phyloP scores from a whole-genome alignment of 768 basidiomycete genomes.

The Tricholoma matsutake region DNA sequence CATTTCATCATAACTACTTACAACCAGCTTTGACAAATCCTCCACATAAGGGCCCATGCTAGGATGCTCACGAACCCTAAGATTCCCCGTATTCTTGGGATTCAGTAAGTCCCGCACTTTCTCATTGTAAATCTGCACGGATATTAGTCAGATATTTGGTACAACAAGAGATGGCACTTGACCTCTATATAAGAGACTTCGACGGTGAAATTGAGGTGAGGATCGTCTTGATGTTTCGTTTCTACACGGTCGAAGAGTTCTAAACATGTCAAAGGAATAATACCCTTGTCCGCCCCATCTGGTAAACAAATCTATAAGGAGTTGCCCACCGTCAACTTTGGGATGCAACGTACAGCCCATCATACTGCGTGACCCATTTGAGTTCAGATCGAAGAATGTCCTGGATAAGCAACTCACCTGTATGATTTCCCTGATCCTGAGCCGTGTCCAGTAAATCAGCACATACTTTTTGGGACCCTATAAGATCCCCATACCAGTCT shows the following conservation, averaged over 20 bases:
- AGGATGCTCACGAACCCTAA: conserved; percentile 97
- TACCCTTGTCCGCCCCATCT: conserved; percentile 96
- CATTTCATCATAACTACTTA: conserved; percentile 92
- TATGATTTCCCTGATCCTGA: conserved; percentile 90
- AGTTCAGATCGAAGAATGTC: not conserved
- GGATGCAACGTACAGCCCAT: conserved; percentile 77
- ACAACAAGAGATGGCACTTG: conserved; percentile 13
- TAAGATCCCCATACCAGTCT: conserved; percentile 63
- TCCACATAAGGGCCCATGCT: conserved; percentile 98
- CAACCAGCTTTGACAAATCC: conserved; percentile 90
- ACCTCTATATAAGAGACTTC: conserved; percentile 99
- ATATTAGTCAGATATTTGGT: not conserved
- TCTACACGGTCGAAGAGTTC: conserved; percentile 88
- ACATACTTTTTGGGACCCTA: not conserved
- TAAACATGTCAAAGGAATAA: conserved; percentile 93
- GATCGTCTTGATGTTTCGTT: conserved; percentile 56
- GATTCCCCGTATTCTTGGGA: conserved; percentile 93
- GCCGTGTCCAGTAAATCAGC: not conserved
- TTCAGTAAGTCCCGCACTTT: conserved; percentile 97
- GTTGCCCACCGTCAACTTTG: conserved; percentile 1
- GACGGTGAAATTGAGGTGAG: conserved; percentile 79
- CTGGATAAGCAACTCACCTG: conserved; percentile 49
- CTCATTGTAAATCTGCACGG: conserved; percentile 87
- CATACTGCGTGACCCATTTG: conserved; percentile 56
- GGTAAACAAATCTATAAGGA: conserved; percentile 7